A percentile compares a stretch with the other conserved stretches of the same genome.
phyloP scores from a whole-genome alignment of 2,329 filamentous ascomycete genomes.

The Fusarium zealandicum region DNA sequence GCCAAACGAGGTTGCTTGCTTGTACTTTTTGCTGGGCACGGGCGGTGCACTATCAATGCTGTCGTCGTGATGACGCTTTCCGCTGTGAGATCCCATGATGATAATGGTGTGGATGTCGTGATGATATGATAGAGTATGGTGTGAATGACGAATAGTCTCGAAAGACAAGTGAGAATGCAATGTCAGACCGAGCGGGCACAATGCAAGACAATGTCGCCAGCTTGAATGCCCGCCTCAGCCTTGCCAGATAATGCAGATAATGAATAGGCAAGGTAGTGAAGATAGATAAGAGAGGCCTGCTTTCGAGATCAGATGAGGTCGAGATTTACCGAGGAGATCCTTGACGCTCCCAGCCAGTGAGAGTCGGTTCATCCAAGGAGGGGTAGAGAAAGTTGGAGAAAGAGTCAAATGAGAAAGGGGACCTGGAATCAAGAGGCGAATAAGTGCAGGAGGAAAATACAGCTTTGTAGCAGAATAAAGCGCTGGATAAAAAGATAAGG shows the following conservation, averaged over 20 bases:
- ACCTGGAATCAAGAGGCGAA: constrained; percentile 2
- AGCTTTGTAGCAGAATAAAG: no score
- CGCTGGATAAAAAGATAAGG: neutral
- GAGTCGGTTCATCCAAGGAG: constrained; percentile 19
- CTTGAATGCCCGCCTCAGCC: neutral
- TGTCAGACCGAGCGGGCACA: neutral
- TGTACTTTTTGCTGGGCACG: constrained; percentile 38
- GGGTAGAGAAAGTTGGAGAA: constrained; percentile 4
- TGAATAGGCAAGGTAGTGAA: constrained; percentile 1
- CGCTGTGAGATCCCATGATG: constrained; percentile 31
- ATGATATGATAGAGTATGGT: constrained; percentile 13
- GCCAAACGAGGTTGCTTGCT: constrained; percentile 37
- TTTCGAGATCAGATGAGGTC: constrained; percentile 33
- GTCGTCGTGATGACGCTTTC: constrained; percentile 35
- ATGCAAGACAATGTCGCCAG: neutral
- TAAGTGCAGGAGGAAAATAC: constrained; percentile 7
- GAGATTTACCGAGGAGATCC: constrained; percentile 28
- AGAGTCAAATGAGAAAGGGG: neutral
- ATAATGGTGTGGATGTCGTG: constrained; percentile 7
- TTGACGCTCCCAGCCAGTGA: constrained; percentile 29
- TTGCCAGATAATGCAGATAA: neutral
- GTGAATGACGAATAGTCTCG: constrained; percentile 1
- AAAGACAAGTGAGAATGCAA: neutral
- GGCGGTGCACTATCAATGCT: constrained; percentile 30
- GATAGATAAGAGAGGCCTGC: constrained; percentile 15